Conservation (phyloP, 805 yeast genomes). For the Candida maris region DNA sequence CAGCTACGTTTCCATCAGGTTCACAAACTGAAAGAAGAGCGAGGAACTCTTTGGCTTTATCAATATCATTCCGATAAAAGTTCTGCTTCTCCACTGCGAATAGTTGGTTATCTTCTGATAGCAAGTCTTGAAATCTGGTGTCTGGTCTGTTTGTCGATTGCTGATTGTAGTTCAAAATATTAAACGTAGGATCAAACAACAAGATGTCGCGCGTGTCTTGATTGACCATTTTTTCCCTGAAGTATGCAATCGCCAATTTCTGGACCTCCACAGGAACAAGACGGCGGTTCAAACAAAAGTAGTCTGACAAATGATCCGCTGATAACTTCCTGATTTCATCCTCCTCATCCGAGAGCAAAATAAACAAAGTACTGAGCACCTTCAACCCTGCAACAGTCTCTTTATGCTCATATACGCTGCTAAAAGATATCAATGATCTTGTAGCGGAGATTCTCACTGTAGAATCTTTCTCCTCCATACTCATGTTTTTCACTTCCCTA, state of each 20-base stretch:
- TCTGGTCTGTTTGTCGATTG: neutral
- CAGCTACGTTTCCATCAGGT: slow-evolving; percentile 1
- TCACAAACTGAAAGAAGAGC: slow-evolving; percentile 1
- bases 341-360: slow-evolving; percentile 63
- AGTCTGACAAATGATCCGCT: slow-evolving; percentile 36
- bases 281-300: slow-evolving; percentile 22
- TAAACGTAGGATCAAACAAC: slow-evolving; percentile 2
- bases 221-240: slow-evolving; percentile 1
- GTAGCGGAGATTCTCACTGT: slow-evolving; percentile 45
- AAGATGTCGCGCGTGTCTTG: neutral
- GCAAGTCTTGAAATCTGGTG: slow-evolving; percentile 6
- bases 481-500: slow-evolving; percentile 23
- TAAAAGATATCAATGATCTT: slow-evolving; percentile 37
- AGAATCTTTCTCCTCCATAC: slow-evolving; percentile 43
- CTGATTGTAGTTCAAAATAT: neutral
- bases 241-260: slow-evolving; percentile 18
- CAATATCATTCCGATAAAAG: slow-evolving; percentile 53
- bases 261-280: slow-evolving; percentile 35
- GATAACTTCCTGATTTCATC: slow-evolving; percentile 50
- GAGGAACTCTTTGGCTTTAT: slow-evolving; percentile 13
- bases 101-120: slow-evolving; percentile 29
- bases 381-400: slow-evolving; percentile 4
- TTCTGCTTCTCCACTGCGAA: slow-evolving; percentile 70
- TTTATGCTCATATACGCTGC: slow-evolving; percentile 6
- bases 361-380: slow-evolving; percentile 27